Evolutionary conservation across 805 yeast genomes (phyloP), one percentile per base, ranked within the genome.

Genomic region (Komagataella pastoris): DNA sequence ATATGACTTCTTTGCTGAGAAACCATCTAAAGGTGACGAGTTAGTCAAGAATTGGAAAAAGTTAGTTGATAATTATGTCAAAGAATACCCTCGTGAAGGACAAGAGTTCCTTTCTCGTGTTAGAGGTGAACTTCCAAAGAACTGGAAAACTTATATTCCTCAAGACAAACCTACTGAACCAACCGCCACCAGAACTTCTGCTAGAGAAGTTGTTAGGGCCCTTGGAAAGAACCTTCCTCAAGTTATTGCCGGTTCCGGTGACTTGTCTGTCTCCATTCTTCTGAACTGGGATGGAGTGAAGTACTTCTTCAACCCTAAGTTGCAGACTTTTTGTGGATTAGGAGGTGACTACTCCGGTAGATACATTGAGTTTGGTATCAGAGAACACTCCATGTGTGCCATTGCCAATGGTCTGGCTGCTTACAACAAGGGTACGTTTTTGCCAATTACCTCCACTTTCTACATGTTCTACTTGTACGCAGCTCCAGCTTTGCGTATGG

Each of bases 401-500:
- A 59, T 66, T 52, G 55, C 67, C 7, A 65, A 65, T 49, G 68
- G 68, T 47, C 56, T 65, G 18, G 65, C 67, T 14, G 67, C 68
- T n/a, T 69, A 53, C 54, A 56, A 58, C 49, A 55, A 58, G 51
- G 70, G 70, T 7, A 63, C 68, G 17, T 64, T 70, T 55, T 62
- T 70, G 51, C 73, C 73, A 1, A 62, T 68, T 50, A 62, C 71
- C 48, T 62, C 74, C 46, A 58, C 70, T 0, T 70, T 69, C 59
- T 64, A 58, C 51, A 60, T 58, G 59, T 69, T 76, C 48, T 67
- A 58, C 50, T 58, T 64, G 44, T 76, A 76, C 57, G 79, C 77
- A 45, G 73, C 80, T 10, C 77, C 80, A 51, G 79, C 79, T 48
- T 71, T 76, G 36, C 64, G 81, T 53, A 66, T 74, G 51, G 69